Evolutionary conservation across 1,284 basidiomycete genomes (phyloP), one percentile per base, ranked within the genome.

Genomic region (Gomphus sp.): DNA sequence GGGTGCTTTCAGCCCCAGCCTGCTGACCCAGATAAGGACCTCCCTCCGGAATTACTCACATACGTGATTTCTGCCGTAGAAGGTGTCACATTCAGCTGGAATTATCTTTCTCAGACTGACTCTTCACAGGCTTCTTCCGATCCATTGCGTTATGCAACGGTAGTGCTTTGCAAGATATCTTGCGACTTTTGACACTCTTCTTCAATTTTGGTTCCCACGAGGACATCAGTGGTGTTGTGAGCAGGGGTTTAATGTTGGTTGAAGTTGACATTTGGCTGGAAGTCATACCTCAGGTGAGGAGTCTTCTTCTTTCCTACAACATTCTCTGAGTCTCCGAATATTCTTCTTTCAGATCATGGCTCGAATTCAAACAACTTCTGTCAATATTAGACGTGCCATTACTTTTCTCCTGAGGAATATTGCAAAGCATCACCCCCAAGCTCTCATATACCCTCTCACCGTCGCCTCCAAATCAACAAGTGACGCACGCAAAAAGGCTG

Each of bases 211-310:
- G 97, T 12, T 85, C 88, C 53, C 87, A 96, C 65, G 85, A 91
- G 55, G 89, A 94, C 61, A 94, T 99, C 62, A 91, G 88, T 67
- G 80, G 90, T 66, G 92, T 94, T 0, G 95, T 99, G 76, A 84
- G 81, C 55, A 85, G 79, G 62, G 97, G 96, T 1, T 94, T 98
- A 72, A 82, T 84, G 1, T 87, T 84, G 36, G 93, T 99, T 54
- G 92, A 91, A 67, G 87, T 99, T 54, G 95, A 99, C 68, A 98
- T 96, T 0, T 99, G 97, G 97, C 79, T 99, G 43, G 95, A 98
- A 67, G 97, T 99, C 62, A 94, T 99, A 61, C 97, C 97, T 43
- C 95, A 96, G 80, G 92, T 91, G 69, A 22, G 62, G 76, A 61
- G 6, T 11, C 12, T 39, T 18, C 11, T 36, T 18, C 12, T 12